Conservation (phyloP, 257 asterid genomes). For the Thymus mandschuricus region DNA sequence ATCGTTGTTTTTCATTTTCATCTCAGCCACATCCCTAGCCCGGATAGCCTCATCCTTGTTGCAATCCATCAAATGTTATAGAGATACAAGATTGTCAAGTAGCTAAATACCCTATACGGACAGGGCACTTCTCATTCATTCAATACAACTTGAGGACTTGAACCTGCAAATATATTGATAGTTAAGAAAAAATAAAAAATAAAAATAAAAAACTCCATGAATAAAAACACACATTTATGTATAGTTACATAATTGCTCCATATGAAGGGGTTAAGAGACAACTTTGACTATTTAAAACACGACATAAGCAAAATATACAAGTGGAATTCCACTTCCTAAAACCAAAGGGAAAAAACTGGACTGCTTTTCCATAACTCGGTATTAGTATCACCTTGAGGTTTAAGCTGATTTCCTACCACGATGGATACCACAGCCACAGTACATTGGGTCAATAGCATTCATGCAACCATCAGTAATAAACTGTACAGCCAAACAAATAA, state of each 20-base stretch:
- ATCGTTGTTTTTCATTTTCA: slow-evolving; percentile 63
- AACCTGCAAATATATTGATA: slow-evolving; percentile 30
- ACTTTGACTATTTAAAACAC: slow-evolving; percentile 1
- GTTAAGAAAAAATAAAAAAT: background rate
- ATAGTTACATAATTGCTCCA: background rate
- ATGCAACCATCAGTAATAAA: slow-evolving; percentile 14
- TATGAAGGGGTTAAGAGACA: background rate
- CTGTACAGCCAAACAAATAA: slow-evolving; percentile 28
- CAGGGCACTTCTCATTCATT: slow-evolving; percentile 22
- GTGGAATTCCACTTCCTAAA: slow-evolving; percentile 10
- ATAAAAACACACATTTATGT: background rate
- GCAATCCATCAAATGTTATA: slow-evolving; percentile 62
- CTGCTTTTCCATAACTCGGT: background rate
- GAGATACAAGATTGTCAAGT: background rate
- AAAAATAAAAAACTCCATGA: background rate
- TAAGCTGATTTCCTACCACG: slow-evolving; percentile 10
- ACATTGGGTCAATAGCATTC: slow-evolving; percentile 16
- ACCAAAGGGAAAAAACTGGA: slow-evolving; percentile 2
- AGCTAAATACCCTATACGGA: slow-evolving; percentile 15
- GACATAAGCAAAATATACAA: slow-evolving; percentile 2
- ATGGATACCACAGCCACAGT: slow-evolving; percentile 1
- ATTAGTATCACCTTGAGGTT: slow-evolving; percentile 21
- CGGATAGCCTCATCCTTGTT: slow-evolving; percentile 83
- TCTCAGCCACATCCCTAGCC: slow-evolving; percentile 72
- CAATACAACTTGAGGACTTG: slow-evolving; percentile 19